These are phyloP conservation scores for Platanthera zijinensis DNA, from an alignment of 106 monocot species.

Conservation along the genomic window DNA sequence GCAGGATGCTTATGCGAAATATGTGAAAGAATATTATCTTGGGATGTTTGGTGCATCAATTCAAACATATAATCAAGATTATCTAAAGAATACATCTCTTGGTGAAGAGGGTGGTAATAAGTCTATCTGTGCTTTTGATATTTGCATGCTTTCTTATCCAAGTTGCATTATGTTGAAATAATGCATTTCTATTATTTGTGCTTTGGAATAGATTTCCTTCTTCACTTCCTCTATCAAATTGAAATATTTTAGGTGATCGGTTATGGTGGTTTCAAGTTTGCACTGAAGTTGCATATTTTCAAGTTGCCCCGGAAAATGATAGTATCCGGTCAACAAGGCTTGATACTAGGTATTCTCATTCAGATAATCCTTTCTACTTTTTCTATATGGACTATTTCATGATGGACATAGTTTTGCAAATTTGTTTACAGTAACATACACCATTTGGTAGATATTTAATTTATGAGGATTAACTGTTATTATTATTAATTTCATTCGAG, in stretches of 20 bases:
- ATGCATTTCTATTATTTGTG: not conserved
- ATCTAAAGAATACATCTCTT: slow-evolving; percentile 65
- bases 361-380: not conserved
- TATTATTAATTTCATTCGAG: not conserved
- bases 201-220: not conserved
- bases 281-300: slow-evolving; percentile 96
- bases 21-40: slow-evolving; percentile 83
- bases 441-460: too few species aligned
- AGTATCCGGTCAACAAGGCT: slow-evolving; percentile 79
- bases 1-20: slow-evolving; percentile 80
- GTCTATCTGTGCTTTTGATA: not conserved
- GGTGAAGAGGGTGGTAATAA: slow-evolving; percentile 57
- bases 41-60: slow-evolving; percentile 74
- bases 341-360: slow-evolving; percentile 48
- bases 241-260: slow-evolving; percentile 37
- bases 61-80: slow-evolving; percentile 65
- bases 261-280: slow-evolving; percentile 99
- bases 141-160: not conserved
- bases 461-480: not conserved
- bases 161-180: not conserved
- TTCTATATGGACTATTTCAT: not conserved
- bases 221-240: slow-evolving; percentile 6
- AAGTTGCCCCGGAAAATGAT: slow-evolving; percentile 84
- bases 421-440: not conserved
- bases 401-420: not conserved